Conservation (phyloP, 768 basidiomycete genomes). For the Xanthoconium stramineum region DNA sequence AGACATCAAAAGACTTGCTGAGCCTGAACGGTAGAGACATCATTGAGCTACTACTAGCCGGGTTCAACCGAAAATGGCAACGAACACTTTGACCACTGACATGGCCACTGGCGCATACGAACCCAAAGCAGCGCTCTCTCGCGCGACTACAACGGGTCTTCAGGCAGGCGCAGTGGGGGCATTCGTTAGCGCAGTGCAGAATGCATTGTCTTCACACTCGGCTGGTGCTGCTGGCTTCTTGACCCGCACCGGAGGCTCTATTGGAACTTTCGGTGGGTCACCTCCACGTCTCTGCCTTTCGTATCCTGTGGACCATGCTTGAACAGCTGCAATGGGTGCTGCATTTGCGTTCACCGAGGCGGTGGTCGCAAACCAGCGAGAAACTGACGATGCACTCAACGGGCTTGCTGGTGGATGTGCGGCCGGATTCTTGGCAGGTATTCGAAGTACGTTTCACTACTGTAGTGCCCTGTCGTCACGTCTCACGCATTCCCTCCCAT, state of each 20-base stretch:
- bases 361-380: slow-evolving; percentile 74
- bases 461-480: background rate
- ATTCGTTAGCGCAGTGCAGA: slow-evolving; percentile 72
- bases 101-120: slow-evolving; percentile 36
- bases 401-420: slow-evolving; percentile 87
- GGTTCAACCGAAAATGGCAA: slow-evolving; percentile 23
- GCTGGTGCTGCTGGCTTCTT: slow-evolving; percentile 83
- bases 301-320: slow-evolving; percentile 5
- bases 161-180: slow-evolving; percentile 65
- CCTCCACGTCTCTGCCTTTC: background rate
- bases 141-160: slow-evolving; percentile 56
- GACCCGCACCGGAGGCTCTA: slow-evolving; percentile 83
- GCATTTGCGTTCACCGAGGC: slow-evolving; percentile 83
- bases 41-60: no score
- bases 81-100: slow-evolving; percentile 1
- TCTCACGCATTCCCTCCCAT: slow-evolving; percentile 12
- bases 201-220: slow-evolving; percentile 73
- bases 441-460: slow-evolving; percentile 55
- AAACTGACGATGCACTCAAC: slow-evolving; percentile 76
- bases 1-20: slow-evolving; percentile 41
- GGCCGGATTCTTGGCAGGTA: slow-evolving; percentile 86
- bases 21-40: slow-evolving; percentile 37
- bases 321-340: slow-evolving; percentile 81
- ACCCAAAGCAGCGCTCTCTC: slow-evolving; percentile 52
- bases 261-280: slow-evolving; percentile 84